These are phyloP conservation scores for Thalassiosira profunda DNA, from an alignment of 108 stramenopile genomes.

Conservation along the genomic window DNA sequence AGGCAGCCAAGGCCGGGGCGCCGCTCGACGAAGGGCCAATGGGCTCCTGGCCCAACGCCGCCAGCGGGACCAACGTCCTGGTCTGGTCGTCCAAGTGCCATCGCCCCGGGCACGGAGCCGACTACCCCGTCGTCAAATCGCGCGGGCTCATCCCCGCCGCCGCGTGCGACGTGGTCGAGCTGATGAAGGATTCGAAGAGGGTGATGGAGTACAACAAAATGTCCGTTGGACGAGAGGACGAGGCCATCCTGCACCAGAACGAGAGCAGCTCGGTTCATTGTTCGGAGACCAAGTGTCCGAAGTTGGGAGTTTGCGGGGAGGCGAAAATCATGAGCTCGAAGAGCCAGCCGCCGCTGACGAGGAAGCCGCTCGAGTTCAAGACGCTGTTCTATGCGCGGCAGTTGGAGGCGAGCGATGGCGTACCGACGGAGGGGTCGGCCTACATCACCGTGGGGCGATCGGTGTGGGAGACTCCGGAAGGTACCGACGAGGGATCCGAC, in stretches of 20 bases:
- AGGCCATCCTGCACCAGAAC: constrained; percentile 42
- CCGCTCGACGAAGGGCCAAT: background rate
- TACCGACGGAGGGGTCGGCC: constrained; percentile 32
- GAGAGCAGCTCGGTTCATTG: constrained; percentile 29
- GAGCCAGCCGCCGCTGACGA: constrained; percentile 53
- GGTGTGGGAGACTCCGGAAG: constrained; percentile 54
- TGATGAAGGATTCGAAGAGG: constrained; percentile 57
- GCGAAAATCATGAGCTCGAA: constrained; percentile 57
- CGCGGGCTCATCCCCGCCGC: constrained; percentile 56
- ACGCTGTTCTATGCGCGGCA: constrained; percentile 53
- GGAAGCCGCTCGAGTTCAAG: constrained; percentile 58
- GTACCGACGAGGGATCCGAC: constrained; percentile 20
- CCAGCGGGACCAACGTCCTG: constrained; percentile 29
- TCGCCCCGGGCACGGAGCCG: constrained; percentile 45
- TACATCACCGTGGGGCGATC: constrained; percentile 65
- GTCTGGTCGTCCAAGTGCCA: constrained; percentile 44
- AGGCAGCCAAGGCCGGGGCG: background rate
- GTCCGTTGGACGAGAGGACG: constrained; percentile 63
- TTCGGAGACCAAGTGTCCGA: constrained; percentile 40
- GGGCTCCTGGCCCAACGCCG: constrained; percentile 40
- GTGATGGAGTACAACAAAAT: constrained; percentile 70
- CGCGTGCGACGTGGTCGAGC: constrained; percentile 47
- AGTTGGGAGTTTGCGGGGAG: constrained; percentile 40
- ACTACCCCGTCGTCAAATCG: constrained; percentile 65
- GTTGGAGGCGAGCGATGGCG: constrained; percentile 26